These are phyloP conservation scores for Clonostachys solani DNA, from an alignment of 2,329 filamentous ascomycete species.

Conservation along the genomic window DNA sequence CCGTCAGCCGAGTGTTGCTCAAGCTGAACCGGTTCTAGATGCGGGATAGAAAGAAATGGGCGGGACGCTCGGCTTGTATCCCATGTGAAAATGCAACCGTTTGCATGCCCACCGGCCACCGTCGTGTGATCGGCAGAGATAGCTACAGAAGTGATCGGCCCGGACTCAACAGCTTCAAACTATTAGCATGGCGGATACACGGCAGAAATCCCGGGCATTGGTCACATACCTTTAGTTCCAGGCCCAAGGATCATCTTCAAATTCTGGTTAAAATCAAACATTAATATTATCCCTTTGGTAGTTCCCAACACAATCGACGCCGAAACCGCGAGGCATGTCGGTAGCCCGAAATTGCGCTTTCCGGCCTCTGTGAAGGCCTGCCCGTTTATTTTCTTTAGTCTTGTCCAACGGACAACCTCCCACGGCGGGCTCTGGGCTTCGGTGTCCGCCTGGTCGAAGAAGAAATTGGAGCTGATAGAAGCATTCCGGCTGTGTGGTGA, in stretches of 20 bases:
- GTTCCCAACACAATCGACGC: slow-evolving; percentile 88
- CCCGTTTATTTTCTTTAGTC: slow-evolving; percentile 79
- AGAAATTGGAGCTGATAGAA: slow-evolving; percentile 69
- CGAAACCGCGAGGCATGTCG: slow-evolving; percentile 85
- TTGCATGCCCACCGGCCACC: slow-evolving; percentile 83
- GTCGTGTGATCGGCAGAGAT: slow-evolving; percentile 93
- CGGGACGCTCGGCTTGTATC: slow-evolving; percentile 78
- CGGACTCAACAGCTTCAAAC: slow-evolving; percentile 76
- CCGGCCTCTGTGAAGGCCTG: slow-evolving; percentile 92
- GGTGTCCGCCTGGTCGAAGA: slow-evolving; percentile 57
- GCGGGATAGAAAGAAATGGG: slow-evolving; percentile 84
- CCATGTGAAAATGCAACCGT: slow-evolving; percentile 95
- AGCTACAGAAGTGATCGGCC: slow-evolving; percentile 79
- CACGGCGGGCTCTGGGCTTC: slow-evolving; percentile 79
- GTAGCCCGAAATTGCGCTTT: slow-evolving; percentile 85
- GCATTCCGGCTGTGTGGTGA: slow-evolving; percentile 75
- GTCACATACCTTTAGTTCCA: slow-evolving; percentile 73
- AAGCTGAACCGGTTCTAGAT: slow-evolving; percentile 62
- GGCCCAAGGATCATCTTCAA: slow-evolving; percentile 91
- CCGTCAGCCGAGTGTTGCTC: slow-evolving; percentile 71
- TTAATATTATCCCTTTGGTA: slow-evolving; percentile 86
- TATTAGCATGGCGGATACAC: slow-evolving; percentile 22
- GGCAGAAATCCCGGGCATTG: background rate
- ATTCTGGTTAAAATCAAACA: slow-evolving; percentile 97
- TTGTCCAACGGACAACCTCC: slow-evolving; percentile 97